phyloP scores from a whole-genome alignment of 345 rosid genomes.

The Eucalyptus curtisii region DNA sequence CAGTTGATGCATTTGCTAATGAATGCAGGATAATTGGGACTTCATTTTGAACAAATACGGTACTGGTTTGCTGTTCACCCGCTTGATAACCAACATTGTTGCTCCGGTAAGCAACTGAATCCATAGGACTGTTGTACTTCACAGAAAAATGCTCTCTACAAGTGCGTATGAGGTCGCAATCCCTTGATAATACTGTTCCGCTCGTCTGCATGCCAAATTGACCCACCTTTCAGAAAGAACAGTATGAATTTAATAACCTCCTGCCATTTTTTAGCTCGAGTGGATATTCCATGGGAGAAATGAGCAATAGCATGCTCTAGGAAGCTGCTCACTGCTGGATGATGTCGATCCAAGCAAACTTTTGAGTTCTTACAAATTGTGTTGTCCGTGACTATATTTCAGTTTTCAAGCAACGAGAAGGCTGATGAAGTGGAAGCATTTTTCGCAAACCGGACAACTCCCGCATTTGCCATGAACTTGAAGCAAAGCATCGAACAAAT shows the following conservation, averaged over 20 bases:
- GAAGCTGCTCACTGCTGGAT: background rate
- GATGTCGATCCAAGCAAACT: background rate
- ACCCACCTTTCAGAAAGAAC: background rate
- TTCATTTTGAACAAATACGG: constrained; percentile 14
- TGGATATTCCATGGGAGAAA: background rate
- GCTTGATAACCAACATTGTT: constrained; percentile 9
- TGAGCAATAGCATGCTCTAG: background rate
- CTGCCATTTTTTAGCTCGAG: background rate
- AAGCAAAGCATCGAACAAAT: constrained; percentile 30
- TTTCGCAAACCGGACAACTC: background rate
- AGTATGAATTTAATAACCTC: background rate
- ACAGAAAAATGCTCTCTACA: background rate
- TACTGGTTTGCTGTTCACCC: constrained; percentile 5
- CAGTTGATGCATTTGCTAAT: background rate
- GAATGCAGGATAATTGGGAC: constrained; percentile 35
- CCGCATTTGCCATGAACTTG: constrained; percentile 17
- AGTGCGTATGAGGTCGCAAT: background rate
- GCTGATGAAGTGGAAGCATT: constrained; percentile 30
- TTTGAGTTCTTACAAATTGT: background rate
- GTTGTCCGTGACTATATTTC: background rate
- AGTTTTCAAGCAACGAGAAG: constrained; percentile 28
- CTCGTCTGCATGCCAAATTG: background rate
- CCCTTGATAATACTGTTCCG: background rate
- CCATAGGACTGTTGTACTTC: background rate
- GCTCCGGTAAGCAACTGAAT: constrained; percentile 13